phyloP scores from a whole-genome alignment of 768 basidiomycete species.

The Strobilomyces confusus region DNA sequence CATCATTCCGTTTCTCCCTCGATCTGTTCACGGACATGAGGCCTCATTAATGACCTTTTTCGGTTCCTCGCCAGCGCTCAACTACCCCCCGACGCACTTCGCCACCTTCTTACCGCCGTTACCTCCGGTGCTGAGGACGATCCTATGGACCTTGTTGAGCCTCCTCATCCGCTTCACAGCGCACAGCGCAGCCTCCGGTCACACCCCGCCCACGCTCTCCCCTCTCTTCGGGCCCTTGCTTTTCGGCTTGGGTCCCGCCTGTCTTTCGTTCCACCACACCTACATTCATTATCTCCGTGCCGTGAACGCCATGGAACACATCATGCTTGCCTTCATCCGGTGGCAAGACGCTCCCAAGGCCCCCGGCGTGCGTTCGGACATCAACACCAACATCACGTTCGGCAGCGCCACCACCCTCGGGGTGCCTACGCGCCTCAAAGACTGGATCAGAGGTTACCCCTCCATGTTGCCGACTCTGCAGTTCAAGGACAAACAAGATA shows the following conservation, averaged over 20 bases:
- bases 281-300: slow-evolving; percentile 75
- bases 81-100: slow-evolving; percentile 73
- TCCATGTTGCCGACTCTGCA: slow-evolving; percentile 66
- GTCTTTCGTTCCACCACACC: slow-evolving; percentile 49
- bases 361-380: slow-evolving; percentile 23
- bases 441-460: slow-evolving; percentile 91
- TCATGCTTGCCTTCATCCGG: slow-evolving; percentile 87
- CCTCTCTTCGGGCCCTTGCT: slow-evolving; percentile 86
- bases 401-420: slow-evolving; percentile 57
- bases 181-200: slow-evolving; percentile 79
- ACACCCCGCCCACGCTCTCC: slow-evolving; percentile 87
- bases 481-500: slow-evolving; percentile 42
- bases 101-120: slow-evolving; percentile 58
- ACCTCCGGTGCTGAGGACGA: slow-evolving; percentile 49
- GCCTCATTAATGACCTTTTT: slow-evolving; percentile 22
- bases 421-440: slow-evolving; percentile 81
- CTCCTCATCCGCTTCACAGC: slow-evolving; percentile 81
- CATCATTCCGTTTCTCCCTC: slow-evolving; percentile 21
- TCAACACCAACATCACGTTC: slow-evolving; percentile 34
- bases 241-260: slow-evolving; percentile 68
- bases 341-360: slow-evolving; percentile 62
- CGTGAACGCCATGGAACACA: slow-evolving; percentile 86
- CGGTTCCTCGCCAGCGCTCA: slow-evolving; percentile 37
- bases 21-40: slow-evolving; percentile 24
- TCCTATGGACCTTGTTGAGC: slow-evolving; percentile 69